Base-by-base conservation (phyloP, 805 yeast genomes). In the Saccharomycopsis sp. region DNA sequence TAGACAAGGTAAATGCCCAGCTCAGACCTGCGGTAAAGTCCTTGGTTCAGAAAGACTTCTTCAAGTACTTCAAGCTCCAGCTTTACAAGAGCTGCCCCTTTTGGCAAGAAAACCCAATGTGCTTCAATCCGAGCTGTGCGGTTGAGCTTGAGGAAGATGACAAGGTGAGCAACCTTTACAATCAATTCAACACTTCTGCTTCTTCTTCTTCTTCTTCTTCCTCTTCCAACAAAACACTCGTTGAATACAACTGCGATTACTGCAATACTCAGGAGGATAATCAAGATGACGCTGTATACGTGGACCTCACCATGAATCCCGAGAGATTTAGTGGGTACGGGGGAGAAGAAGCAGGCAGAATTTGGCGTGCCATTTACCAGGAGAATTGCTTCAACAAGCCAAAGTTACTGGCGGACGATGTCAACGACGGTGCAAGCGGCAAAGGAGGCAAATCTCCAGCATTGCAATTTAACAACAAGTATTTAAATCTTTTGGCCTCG, bases 301-400 rank as follows among this genome's bases (percentile, higher is more conserved):
- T 92, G 21, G 86, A 88, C 53, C 69, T 92, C 42, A 67, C 80
- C 16, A 84, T 82, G 41, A 94, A 94, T 55, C 96, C 95, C 1
- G 99, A 92, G 60, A 69, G 97, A 53, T 92, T 84, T 63, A 94
- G 98, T 0, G 98, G 98, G 0, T 92, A 92, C 55, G 82, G 87
- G 23, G 98, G 98, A 22, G 76, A 79, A 38, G 95, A 92, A 54
- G 85, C 96, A 17, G 76, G 80, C 50, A 86, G 81, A 56, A 85
- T 92, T 35, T 92, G 99, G 99, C 68, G 75, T 30, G 85, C 94
- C 50, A 87, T 92, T 21, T 92, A 92, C 60, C 78, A 75, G 32
- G 96, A 92, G 52, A 88, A 88, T 64, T 87, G 96, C 58, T 88
- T 88, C 62, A 76, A 77, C 5, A 67, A 64, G 16, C 39, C 49